Evolutionary conservation across 768 basidiomycete genomes (phyloP), one percentile per base, ranked within the genome.

Genomic region (Boletus subcaerulescens): DNA sequence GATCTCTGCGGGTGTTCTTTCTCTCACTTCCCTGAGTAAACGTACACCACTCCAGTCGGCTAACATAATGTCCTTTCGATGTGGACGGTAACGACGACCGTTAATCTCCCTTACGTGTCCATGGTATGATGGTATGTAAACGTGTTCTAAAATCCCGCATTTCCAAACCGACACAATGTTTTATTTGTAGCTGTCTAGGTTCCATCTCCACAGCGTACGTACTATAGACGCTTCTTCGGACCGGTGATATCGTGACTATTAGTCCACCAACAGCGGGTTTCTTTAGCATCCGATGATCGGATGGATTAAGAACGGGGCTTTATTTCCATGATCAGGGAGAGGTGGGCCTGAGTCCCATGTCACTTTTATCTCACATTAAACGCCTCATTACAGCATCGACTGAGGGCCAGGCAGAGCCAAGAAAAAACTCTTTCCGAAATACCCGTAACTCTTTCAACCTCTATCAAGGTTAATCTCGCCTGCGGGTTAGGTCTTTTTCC

Each of bases 401-500:
- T 47, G 48, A 53, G 58, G 36, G 52, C 29, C 35, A 55, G 26
- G 12, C 42, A 55, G 48, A 22, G 31, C 48, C 45, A 24, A 50
- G 33, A 48, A 60, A 57, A 51, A 29, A 35, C 2, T 40, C 36
- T 45, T 14, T 42, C 57, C 55, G 61, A 57, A 52, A 63, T 26
- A 20, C 49, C 63, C 60, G 57, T 60, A 46, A 24, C 46, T 48
- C 50, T 42, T 49, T 58, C 46, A 20, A 29, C 55, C 55, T 38
- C 50, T 48, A 26, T 45, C 56, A 55, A 66, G 47, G 66, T 68
- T 67, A 67, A 67, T 68, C 66, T 61, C 56, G 54, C 57, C 44
- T 58, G 43, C 12, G 29, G 17, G 48, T n/a, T 33, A 26, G 12
- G 12, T 45, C 36, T 36, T 50, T 55, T 54, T 51, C 41, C 10